These are phyloP conservation scores for Acorus gramineus DNA, from an alignment of 106 monocot genomes.

Conservation along the genomic window DNA sequence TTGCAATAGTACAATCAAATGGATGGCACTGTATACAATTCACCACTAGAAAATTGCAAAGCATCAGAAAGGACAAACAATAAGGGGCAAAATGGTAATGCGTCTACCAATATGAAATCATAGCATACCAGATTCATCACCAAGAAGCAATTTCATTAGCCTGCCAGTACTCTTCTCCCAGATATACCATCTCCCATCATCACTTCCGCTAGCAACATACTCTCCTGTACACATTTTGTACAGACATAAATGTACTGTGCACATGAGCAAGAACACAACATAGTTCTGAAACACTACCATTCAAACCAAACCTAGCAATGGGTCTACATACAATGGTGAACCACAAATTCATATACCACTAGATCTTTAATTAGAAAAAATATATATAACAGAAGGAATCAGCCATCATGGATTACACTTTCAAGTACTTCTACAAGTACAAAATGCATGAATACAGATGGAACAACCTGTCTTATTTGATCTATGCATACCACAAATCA, in stretches of 20 bases:
- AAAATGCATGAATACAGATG: too few species aligned
- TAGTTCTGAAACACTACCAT: too few species aligned
- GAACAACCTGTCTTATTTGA: too few species aligned
- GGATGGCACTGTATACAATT: slow-evolving; percentile 98
- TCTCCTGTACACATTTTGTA: slow-evolving; percentile 35
- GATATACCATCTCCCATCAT: slow-evolving; percentile 98
- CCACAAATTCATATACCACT: too few species aligned
- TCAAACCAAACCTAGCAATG: too few species aligned
- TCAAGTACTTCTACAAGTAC: too few species aligned
- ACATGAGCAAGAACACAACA: too few species aligned
- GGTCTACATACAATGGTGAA: too few species aligned
- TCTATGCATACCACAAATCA: too few species aligned
- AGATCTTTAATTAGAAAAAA: too few species aligned
- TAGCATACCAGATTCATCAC: slow-evolving; percentile 77
- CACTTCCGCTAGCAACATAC: slow-evolving; percentile 95
- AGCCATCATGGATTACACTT: too few species aligned
- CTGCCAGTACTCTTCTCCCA: slow-evolving; percentile 98
- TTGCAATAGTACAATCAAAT: slow-evolving; percentile 83
- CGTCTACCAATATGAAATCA: neutral
- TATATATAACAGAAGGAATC: too few species aligned
- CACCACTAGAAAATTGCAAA: slow-evolving; percentile 55
- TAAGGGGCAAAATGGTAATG: neutral
- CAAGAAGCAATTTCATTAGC: slow-evolving; percentile 79
- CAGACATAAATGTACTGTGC: neutral
- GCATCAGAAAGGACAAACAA: slow-evolving; percentile 1